Conservation (phyloP, 2,329 filamentous ascomycete species). For the Cercospora nicotianae region DNA sequence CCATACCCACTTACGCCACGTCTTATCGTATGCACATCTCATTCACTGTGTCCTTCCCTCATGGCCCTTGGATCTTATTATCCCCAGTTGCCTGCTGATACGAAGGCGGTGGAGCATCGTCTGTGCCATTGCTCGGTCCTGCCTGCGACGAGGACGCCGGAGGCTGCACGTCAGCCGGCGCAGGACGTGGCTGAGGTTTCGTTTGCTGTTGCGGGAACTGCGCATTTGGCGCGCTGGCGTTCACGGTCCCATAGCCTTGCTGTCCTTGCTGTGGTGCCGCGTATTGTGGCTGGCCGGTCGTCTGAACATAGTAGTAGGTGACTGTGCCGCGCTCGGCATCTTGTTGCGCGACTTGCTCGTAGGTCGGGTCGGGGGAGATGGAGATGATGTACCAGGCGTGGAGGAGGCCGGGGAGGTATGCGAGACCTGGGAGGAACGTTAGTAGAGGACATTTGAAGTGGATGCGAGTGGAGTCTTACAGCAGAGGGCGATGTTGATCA, state of each 20-base stretch:
- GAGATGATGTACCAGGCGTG: conserved; percentile 99
- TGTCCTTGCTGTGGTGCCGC: conserved; percentile 23
- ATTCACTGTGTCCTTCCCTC: not conserved
- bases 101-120: conserved; percentile 66
- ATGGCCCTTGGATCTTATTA: conserved; percentile 75
- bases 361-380: conserved; percentile 72
- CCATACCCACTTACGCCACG: not conserved
- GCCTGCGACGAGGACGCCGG: conserved; percentile 39
- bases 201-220: conserved; percentile 41
- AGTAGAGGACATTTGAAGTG: not conserved
- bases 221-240: conserved; percentile 37
- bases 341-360: conserved; percentile 64
- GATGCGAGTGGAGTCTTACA: conserved; percentile 29
- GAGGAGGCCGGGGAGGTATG: conserved; percentile 74
- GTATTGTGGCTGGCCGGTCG: conserved; percentile 35
- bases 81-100: conserved; percentile 84
- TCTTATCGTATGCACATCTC: conserved; percentile 6
- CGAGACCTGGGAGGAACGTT: conserved; percentile 34
- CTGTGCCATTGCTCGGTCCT: conserved; percentile 40
- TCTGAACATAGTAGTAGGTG: conserved; percentile 70
- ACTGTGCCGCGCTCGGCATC: conserved; percentile 61
- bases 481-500: conserved; percentile 94
- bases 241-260: conserved; percentile 45
- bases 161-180: conserved; percentile 40
- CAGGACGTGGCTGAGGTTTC: conserved; percentile 35